Conservation (phyloP, 1,284 basidiomycete species). For the Microbotryum intermedium region DNA sequence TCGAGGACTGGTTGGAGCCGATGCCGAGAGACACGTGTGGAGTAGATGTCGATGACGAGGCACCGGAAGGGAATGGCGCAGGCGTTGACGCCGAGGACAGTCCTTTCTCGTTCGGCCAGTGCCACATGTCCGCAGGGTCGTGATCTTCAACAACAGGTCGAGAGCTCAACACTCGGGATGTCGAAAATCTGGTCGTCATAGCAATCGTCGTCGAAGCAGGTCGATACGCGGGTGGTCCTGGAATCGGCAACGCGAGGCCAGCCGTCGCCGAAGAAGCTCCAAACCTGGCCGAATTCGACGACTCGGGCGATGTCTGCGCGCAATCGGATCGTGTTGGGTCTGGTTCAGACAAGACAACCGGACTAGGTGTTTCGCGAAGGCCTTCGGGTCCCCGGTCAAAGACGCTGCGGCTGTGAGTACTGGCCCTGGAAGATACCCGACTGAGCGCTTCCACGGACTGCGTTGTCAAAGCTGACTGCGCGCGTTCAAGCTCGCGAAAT, state of each 20-base stretch:
- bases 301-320: no score
- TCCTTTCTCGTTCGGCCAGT: conserved; percentile 28
- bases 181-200: conserved; percentile 1
- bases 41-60: neutral
- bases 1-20: neutral
- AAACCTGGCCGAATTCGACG: neutral
- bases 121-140: conserved; percentile 10
- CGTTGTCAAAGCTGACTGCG: no score
- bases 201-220: conserved; percentile 13
- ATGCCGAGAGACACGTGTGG: neutral
- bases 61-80: neutral
- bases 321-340: no score
- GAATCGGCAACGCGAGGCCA: conserved; percentile 12
- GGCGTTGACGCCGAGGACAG: neutral
- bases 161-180: neutral
- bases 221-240: conserved; percentile 26
- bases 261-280: neutral
- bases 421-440: no score
- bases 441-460: no score
- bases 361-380: no score
- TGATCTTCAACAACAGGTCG: neutral
- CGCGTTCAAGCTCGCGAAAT: no score
- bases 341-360: neutral
- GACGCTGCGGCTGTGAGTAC: no score
- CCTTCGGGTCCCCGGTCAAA: no score